Evolutionary conservation across 345 rosid genomes (phyloP).

Genomic region (Aethionema arabicum): DNA sequence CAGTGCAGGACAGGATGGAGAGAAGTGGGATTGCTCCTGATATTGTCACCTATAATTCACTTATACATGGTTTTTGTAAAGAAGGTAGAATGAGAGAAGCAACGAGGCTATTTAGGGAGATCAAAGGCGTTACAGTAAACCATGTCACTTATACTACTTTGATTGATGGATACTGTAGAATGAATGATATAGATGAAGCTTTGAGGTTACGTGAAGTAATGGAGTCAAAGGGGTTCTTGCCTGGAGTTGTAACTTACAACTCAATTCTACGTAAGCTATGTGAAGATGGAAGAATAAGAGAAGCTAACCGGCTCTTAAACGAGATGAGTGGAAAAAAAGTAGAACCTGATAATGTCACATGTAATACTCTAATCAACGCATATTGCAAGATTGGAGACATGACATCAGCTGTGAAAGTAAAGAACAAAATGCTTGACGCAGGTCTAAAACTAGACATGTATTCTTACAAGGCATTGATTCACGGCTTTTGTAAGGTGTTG

Average conservation of each 20-base stretch:
- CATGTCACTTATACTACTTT: conserved; percentile 77
- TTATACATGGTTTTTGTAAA: conserved; percentile 69
- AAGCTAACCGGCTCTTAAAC: conserved; percentile 66
- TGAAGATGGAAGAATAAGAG: conserved; percentile 77
- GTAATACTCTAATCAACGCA: conserved; percentile 87
- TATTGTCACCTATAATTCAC: conserved; percentile 76
- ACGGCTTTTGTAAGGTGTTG: conserved; percentile 72
- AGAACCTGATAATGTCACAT: conserved; percentile 82
- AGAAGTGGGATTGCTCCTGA: conserved; percentile 66
- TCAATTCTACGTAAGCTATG: conserved; percentile 78
- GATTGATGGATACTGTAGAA: conserved; percentile 89
- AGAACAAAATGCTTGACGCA: conserved; percentile 72
- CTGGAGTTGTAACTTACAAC: conserved; percentile 73
- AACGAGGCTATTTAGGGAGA: conserved; percentile 64
- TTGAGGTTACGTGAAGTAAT: conserved; percentile 65
- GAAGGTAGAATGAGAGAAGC: conserved; percentile 98
- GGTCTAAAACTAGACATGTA: conserved; percentile 65
- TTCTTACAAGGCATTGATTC: conserved; percentile 76
- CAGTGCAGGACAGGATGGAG: conserved; percentile 85
- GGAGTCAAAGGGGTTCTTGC: conserved; percentile 70
- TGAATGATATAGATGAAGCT: conserved; percentile 71
- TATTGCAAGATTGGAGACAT: conserved; percentile 82
- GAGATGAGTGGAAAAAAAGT: conserved; percentile 77
- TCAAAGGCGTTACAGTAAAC: conserved; percentile 56
- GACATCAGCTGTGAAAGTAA: conserved; percentile 80